A percentile compares a stretch with the other conserved stretches of the same genome.
Evolutionary conservation across 768 basidiomycete species (phyloP).

Genomic region (Cystobasidium ongulense): DNA sequence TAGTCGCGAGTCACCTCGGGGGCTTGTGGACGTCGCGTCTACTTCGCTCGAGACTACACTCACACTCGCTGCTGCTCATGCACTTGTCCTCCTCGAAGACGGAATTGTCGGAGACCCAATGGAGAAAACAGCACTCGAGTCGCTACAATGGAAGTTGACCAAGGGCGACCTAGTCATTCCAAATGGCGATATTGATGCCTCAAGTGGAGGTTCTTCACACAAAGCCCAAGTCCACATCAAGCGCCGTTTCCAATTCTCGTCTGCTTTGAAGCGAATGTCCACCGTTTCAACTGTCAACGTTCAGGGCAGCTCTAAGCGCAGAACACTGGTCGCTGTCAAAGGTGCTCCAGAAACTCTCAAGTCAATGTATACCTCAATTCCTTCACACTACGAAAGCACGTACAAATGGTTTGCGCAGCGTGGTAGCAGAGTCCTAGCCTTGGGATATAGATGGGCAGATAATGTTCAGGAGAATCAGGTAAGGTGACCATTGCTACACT

Average conservation of each 20-base stretch:
- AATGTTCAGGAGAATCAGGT: slow-evolving; percentile 64
- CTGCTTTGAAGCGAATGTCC: slow-evolving; percentile 94
- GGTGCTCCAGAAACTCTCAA: slow-evolving; percentile 97
- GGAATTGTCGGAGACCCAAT: slow-evolving; percentile 94
- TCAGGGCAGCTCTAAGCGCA: slow-evolving; percentile 16
- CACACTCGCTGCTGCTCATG: slow-evolving; percentile 88
- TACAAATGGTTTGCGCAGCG: slow-evolving; percentile 89
- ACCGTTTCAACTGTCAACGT: slow-evolving; percentile 55
- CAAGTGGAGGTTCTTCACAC: slow-evolving; percentile 32
- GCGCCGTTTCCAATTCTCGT: slow-evolving; percentile 95
- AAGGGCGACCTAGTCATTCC: slow-evolving; percentile 48
- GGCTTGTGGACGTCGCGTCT: slow-evolving; percentile 68
- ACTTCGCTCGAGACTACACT: slow-evolving; percentile 68
- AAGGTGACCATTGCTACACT: slow-evolving; percentile 35
- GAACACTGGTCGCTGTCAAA: slow-evolving; percentile 60
- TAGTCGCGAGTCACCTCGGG: slow-evolving; percentile 57
- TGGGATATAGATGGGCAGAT: slow-evolving; percentile 79
- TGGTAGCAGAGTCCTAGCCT: slow-evolving; percentile 85
- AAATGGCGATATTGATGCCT: not conserved
- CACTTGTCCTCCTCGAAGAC: slow-evolving; percentile 86
- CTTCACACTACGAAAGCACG: slow-evolving; percentile 78
- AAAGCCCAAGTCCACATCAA: slow-evolving; percentile 58
- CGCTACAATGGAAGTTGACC: slow-evolving; percentile 73
- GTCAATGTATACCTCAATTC: slow-evolving; percentile 66
- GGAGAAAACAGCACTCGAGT: slow-evolving; percentile 92